A percentile compares a stretch with the other conserved stretches of the same genome.
Conservation (phyloP, 371 early-diverging fungal genomes). For the Capillidium rhysosporum region DNA sequence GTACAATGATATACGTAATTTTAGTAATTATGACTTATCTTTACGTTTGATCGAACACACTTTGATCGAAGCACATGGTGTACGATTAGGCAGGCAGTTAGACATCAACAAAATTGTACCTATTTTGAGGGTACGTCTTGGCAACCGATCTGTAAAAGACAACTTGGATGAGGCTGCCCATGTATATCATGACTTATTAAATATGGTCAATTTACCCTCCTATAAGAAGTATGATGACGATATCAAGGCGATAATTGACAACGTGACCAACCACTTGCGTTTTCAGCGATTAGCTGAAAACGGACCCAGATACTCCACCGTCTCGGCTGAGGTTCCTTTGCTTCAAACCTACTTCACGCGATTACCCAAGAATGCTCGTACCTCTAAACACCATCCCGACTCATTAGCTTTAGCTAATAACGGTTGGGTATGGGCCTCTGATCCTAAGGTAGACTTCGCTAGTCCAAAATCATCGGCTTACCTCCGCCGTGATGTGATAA, state of each 20-base stretch:
- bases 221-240: conserved; percentile 77
- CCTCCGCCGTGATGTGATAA: conserved; percentile 78
- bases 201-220: conserved; percentile 62
- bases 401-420: conserved; percentile 75
- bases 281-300: conserved; percentile 66
- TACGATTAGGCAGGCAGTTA: conserved; percentile 15
- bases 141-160: neutral
- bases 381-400: conserved; percentile 24
- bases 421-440: conserved; percentile 98
- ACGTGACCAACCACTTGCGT: conserved; percentile 51
- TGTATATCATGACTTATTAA: conserved; percentile 27
- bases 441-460: conserved; percentile 84
- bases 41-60: neutral
- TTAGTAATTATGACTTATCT: neutral
- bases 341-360: conserved; percentile 86
- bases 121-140: conserved; percentile 11
- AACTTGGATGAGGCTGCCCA: conserved; percentile 12
- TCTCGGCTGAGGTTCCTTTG: conserved; percentile 41
- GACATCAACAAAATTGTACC: conserved; percentile 14
- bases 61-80: conserved; percentile 9
- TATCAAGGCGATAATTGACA: conserved; percentile 38
- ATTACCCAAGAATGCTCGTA: conserved; percentile 19
- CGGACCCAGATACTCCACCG: conserved; percentile 31
- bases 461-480: conserved; percentile 68
- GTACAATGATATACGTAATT: conserved; percentile 40